Evolutionary conservation across 768 basidiomycete genomes (phyloP).

Genomic region (Mrakia blollopis): DNA sequence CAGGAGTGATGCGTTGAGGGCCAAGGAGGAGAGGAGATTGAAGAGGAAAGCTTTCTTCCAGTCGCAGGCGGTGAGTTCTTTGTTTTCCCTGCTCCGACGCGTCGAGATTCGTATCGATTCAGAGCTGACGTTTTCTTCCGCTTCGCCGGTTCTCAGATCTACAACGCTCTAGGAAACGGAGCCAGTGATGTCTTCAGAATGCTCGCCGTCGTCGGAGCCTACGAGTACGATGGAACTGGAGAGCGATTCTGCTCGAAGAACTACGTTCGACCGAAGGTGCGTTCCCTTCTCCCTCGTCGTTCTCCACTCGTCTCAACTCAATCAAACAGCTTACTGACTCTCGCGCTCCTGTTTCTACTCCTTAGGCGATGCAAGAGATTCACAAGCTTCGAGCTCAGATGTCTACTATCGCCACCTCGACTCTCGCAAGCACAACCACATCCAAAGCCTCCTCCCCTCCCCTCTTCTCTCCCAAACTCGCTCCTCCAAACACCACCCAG

Average conservation of each 20-base stretch:
- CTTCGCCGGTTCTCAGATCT: conserved; percentile 51
- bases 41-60: conserved; percentile 75
- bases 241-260: conserved; percentile 77
- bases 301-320: background rate
- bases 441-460: conserved; percentile 37
- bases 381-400: conserved; percentile 91
- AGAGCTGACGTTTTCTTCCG: background rate
- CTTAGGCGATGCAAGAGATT: conserved; percentile 95
- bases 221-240: conserved; percentile 81
- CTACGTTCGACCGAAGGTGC: conserved; percentile 83
- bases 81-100: background rate
- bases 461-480: conserved; percentile 60
- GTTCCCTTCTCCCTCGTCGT: background rate
- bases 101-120: background rate
- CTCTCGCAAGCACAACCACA: conserved; percentile 49
- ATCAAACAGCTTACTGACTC: background rate
- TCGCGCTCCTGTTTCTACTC: background rate
- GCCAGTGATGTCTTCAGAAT: conserved; percentile 81
- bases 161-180: conserved; percentile 70
- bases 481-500: conserved; percentile 70
- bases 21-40: conserved; percentile 51
- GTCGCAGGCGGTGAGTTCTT: conserved; percentile 62
- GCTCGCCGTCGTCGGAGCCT: conserved; percentile 92
- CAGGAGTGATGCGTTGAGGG: conserved; percentile 49
- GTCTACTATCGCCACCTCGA: conserved; percentile 71